phyloP scores from a whole-genome alignment of 2,329 filamentous ascomycete species.

The Calonectria ilicicola region DNA sequence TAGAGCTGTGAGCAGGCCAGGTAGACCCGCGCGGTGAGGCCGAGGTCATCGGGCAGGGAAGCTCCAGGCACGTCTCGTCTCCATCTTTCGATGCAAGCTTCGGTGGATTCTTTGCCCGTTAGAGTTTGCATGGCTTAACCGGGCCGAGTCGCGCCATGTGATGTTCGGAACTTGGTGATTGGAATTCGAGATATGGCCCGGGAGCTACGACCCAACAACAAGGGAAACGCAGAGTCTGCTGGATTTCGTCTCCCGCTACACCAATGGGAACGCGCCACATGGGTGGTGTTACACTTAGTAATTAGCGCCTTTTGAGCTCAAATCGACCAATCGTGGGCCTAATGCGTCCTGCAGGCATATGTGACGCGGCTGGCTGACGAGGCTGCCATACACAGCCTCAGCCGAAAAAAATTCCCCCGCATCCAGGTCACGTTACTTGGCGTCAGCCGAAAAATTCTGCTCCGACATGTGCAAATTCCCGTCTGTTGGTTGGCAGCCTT shows the following conservation, averaged over 20 bases:
- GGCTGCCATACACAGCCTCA: slow-evolving; percentile 2
- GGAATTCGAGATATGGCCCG: slow-evolving; percentile 5
- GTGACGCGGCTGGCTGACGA: slow-evolving; percentile 1
- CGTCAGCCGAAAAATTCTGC: background rate
- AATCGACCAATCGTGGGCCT: background rate
- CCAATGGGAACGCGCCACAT: slow-evolving; percentile 8
- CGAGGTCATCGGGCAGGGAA: slow-evolving; percentile 4
- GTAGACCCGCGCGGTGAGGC: background rate
- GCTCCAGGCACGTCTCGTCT: slow-evolving; percentile 3
- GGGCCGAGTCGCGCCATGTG: slow-evolving; percentile 6
- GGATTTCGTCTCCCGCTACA: background rate
- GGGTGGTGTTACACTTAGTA: slow-evolving; percentile 9
- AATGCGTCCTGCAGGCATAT: background rate
- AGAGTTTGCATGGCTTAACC: slow-evolving; percentile 11
- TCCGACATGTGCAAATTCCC: background rate
- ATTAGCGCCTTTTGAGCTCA: background rate
- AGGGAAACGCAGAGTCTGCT: slow-evolving; percentile 8
- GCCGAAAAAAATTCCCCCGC: slow-evolving; percentile 2
- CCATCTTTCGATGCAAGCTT: slow-evolving; percentile 4
- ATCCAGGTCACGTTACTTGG: background rate
- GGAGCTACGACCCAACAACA: slow-evolving; percentile 7
- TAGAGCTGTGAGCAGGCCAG: slow-evolving; percentile 5
- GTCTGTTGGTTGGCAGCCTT: background rate
- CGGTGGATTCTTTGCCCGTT: slow-evolving; percentile 3
- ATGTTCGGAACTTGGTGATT: slow-evolving; percentile 9